Evolutionary conservation across 192 early-diverging fungal species (phyloP), one percentile per base, ranked within the genome.

Genomic region (Geosiphon pyriformis): DNA sequence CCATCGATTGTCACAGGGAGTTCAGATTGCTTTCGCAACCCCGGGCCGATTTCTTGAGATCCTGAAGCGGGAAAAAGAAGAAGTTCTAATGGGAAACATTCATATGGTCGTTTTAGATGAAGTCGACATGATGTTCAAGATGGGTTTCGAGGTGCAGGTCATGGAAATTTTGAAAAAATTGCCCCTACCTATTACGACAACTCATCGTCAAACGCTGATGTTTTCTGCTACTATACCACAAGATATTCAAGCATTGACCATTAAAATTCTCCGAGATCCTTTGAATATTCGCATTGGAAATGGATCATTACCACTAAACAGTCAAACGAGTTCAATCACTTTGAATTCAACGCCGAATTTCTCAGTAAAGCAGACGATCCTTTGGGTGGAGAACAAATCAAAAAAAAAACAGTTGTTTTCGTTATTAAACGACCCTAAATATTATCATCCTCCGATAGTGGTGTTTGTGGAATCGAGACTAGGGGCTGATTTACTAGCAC

Each of bases 331-430:
- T 20, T n/a, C 37, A 26, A n/a, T n/a, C n/a, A 49, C 18, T 26
- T 31, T 2, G n/a, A 57, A 59, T 0, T 35, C 1, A 51, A 15
- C 31, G 12, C 33, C 47, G 58, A 48, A 10, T 4, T 58, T 30
- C 46, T 60, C 4, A 48, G 75, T 84, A 49, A 78, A 80, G 25
- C 83, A 84, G 32, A 84, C 83, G 3, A 60, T 84, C 35, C 50
- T 84, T 4, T 84, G 83, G 83, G 77, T 84, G 0, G 80, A 82
- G 34, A 82, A 82, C 55, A 66, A 67, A 1, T 79, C 75, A 27
- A 84, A 84, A 67, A 72, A 77, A 47, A 84, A 84, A 31, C 69
- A 75, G n/a, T 67, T 84, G 0, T 73, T 82, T 29, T 82, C 80
- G 4, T 70, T 84, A 48, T 62, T 84, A 4, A 75, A 70, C 26